Evolutionary conservation across 169 alveolate genomes (phyloP), one percentile per base, ranked within the genome.

Genomic region (Plasmodium inui): DNA sequence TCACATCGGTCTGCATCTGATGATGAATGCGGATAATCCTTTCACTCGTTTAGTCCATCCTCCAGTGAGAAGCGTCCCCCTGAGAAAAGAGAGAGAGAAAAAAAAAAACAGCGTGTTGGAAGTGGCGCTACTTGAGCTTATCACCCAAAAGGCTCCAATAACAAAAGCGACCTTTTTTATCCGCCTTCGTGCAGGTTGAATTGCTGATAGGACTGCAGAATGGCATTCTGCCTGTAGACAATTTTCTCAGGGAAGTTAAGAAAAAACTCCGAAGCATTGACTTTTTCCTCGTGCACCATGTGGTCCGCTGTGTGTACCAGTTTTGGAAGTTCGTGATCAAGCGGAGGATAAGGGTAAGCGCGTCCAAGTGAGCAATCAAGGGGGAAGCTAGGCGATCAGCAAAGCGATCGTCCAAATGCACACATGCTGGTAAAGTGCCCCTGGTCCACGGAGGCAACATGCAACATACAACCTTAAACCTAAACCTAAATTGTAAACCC

Each of bases 251-350:
- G 9, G 89, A 88, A 28, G 50, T 88, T 30, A 78, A 50, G 81
- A 79, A 78, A 61, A 76, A 57, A 10, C 61, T 88, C 26, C 70
- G 81, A 57, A 37, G 76, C 14, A 88, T 88, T 17, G 88, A 88
- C 55, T 78, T 88, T 32, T 78, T 76, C 50, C 70, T 88, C 32
- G 86, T 79, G 70, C 67, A 79, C 34, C 71, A 79, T 57, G 32
- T 88, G 32, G 84, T 88, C 41, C 55, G 44, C 70, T 88, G 41
- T 46, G 88, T 57, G 82, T 88, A 88, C 46, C 67, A 78, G 26
- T 76, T 88, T 57, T 88, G 94, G 94, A 67, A 78, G 81, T 88
- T 78, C 72, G 94, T 61, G 50, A 78, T 88, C 79, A 88, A 17
- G 26, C 79, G 71, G 19, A 50, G 88, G 67, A 88, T 88, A 78